These are phyloP conservation scores for Berberis vulgaris DNA, from an alignment of 164 flowering plant genomes.

Conservation along the genomic window DNA sequence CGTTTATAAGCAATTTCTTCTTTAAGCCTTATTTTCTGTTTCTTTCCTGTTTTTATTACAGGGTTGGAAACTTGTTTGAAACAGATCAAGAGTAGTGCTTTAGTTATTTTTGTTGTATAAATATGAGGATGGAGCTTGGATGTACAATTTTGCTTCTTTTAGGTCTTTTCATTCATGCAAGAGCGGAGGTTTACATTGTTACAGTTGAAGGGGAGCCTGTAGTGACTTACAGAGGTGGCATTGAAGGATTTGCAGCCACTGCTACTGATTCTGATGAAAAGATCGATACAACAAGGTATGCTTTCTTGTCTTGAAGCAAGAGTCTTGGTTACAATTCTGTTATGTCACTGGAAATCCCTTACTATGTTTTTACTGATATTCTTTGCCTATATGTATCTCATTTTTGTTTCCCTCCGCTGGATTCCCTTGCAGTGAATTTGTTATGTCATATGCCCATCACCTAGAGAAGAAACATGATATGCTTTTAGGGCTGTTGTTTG, in stretches of 20 bases:
- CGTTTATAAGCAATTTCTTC: too few species aligned
- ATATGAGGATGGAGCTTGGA: slow-evolving; percentile 25
- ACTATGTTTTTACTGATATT: background rate
- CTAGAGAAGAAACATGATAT: slow-evolving; percentile 87
- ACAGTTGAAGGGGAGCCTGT: slow-evolving; percentile 87
- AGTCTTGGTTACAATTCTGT: background rate
- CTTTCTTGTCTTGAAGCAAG: background rate
- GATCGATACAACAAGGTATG: slow-evolving; percentile 69
- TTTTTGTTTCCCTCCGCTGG: background rate
- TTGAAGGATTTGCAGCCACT: slow-evolving; percentile 79
- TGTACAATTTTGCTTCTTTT: slow-evolving; percentile 27
- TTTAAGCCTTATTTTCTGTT: too few species aligned
- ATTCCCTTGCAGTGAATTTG: slow-evolving; percentile 53
- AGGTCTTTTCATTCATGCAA: slow-evolving; percentile 26
- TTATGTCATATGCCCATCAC: slow-evolving; percentile 65
- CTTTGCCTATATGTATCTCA: background rate
- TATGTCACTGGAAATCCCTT: background rate
- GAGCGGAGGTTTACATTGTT: slow-evolving; percentile 74
- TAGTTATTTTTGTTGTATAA: slow-evolving; percentile 15
- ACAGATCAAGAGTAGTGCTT: slow-evolving; percentile 14
- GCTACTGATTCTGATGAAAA: slow-evolving; percentile 79
- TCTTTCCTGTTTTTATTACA: too few species aligned
- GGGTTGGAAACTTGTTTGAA: slow-evolving; percentile 2
- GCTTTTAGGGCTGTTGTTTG: slow-evolving; percentile 80
- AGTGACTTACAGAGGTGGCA: slow-evolving; percentile 68